These are phyloP conservation scores for Candida vaughaniae DNA, from an alignment of 805 yeast genomes.

Conservation along the genomic window DNA sequence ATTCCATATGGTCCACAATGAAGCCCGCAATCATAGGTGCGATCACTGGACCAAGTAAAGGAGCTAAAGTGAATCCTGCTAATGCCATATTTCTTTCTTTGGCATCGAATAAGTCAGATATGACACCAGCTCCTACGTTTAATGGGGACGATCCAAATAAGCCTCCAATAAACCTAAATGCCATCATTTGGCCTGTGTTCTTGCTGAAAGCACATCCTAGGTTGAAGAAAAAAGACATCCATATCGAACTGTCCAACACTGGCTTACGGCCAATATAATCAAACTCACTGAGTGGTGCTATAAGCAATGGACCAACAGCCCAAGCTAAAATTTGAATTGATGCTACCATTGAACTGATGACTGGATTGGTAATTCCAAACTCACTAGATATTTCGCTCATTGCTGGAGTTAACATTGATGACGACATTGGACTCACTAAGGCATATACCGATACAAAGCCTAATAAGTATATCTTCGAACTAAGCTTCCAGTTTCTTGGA, in stretches of 20 bases:
- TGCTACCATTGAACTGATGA: slow-evolving; percentile 53
- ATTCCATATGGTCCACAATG: slow-evolving; percentile 47
- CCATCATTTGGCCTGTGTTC: slow-evolving; percentile 57
- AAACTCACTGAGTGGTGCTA: slow-evolving; percentile 69
- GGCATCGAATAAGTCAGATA: slow-evolving; percentile 60
- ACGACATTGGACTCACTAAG: slow-evolving; percentile 59
- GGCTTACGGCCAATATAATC: slow-evolving; percentile 53
- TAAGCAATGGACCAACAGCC: slow-evolving; percentile 63
- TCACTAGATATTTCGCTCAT: slow-evolving; percentile 45
- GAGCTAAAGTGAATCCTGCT: slow-evolving; percentile 55
- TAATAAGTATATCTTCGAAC: slow-evolving; percentile 43
- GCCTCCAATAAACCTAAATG: slow-evolving; percentile 64
- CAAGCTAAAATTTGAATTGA: slow-evolving; percentile 69
- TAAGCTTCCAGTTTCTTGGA: slow-evolving; percentile 61
- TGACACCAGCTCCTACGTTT: slow-evolving; percentile 67
- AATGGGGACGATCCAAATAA: slow-evolving; percentile 67
- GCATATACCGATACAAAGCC: slow-evolving; percentile 53
- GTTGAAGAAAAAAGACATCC: slow-evolving; percentile 49
- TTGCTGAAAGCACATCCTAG: slow-evolving; percentile 63
- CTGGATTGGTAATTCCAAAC: slow-evolving; percentile 40
- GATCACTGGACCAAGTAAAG: slow-evolving; percentile 67
- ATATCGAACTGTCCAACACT: slow-evolving; percentile 53
- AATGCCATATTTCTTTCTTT: slow-evolving; percentile 53
- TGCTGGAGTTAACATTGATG: slow-evolving; percentile 64
- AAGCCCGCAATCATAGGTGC: slow-evolving; percentile 63